Evolutionary conservation across 2,329 filamentous ascomycete species (phyloP).

Genomic region (Bipolaris sorokiniana): DNA sequence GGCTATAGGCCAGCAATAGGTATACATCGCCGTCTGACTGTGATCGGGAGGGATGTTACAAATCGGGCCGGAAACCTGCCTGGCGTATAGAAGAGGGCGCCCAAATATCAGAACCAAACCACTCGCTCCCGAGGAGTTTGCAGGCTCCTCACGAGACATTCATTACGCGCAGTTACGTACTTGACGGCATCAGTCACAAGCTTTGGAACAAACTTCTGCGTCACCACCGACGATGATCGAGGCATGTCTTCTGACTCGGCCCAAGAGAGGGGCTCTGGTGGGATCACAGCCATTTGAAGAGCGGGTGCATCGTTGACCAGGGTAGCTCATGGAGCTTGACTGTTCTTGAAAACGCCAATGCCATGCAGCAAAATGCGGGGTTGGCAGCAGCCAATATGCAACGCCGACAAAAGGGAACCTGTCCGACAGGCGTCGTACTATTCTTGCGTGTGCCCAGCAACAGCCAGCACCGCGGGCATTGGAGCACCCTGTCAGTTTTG

Average conservation of each 20-base stretch:
- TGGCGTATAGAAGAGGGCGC: neutral
- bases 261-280: conserved; percentile 5
- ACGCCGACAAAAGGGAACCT: conserved; percentile 18
- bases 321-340: conserved; percentile 36
- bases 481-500: conserved; percentile 22
- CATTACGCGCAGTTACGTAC: neutral
- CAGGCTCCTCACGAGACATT: neutral
- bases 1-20: conserved; percentile 21
- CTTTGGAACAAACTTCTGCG: neutral
- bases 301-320: conserved; percentile 33
- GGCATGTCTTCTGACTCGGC: conserved; percentile 3
- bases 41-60: conserved; percentile 14
- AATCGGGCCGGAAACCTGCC: conserved; percentile 19
- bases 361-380: conserved; percentile 46
- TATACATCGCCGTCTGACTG: conserved; percentile 10
- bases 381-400: conserved; percentile 31
- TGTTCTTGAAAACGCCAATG: conserved; percentile 35
- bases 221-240: conserved; percentile 2
- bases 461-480: conserved; percentile 24
- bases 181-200: neutral
- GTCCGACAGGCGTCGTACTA: conserved; percentile 30
- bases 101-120: neutral
- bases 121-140: neutral
- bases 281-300: conserved; percentile 6
- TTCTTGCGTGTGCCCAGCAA: conserved; percentile 29